Conservation (phyloP, 306 rosid species). For the Acacia crassicarpa region DNA sequence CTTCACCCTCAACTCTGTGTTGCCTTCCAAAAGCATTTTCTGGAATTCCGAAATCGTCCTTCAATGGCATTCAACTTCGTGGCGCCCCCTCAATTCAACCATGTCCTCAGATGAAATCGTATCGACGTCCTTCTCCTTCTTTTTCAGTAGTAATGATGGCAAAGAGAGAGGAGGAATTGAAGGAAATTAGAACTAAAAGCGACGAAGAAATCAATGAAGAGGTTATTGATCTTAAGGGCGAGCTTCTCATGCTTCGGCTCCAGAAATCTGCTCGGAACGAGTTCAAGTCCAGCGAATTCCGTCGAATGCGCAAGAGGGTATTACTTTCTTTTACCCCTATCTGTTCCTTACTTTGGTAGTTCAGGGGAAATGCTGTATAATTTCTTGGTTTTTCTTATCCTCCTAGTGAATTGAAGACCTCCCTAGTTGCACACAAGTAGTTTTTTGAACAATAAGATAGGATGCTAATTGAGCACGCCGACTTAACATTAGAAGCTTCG, state of each 20-base stretch:
- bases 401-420: background rate
- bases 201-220: slow-evolving; percentile 82
- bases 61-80: slow-evolving; percentile 44
- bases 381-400: background rate
- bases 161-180: slow-evolving; percentile 73
- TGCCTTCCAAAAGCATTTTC: slow-evolving; percentile 35
- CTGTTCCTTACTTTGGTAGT: background rate
- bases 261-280: slow-evolving; percentile 81
- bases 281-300: slow-evolving; percentile 82
- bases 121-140: slow-evolving; percentile 37
- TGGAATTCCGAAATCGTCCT: slow-evolving; percentile 43
- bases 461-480: background rate
- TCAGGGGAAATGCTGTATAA: background rate
- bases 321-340: background rate
- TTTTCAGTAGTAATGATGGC: slow-evolving; percentile 72
- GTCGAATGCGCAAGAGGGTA: slow-evolving; percentile 90
- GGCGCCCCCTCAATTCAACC: slow-evolving; percentile 38
- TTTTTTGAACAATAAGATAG: background rate
- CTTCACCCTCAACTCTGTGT: slow-evolving; percentile 42
- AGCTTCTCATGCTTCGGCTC: slow-evolving; percentile 86
- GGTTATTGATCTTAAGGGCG: slow-evolving; percentile 87
- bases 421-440: background rate
- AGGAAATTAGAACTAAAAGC: slow-evolving; percentile 65
- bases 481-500: background rate
- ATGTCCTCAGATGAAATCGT: slow-evolving; percentile 27